Conservation (phyloP, 129 eudicot genomes). For the Gnaphalium uliginosum region DNA sequence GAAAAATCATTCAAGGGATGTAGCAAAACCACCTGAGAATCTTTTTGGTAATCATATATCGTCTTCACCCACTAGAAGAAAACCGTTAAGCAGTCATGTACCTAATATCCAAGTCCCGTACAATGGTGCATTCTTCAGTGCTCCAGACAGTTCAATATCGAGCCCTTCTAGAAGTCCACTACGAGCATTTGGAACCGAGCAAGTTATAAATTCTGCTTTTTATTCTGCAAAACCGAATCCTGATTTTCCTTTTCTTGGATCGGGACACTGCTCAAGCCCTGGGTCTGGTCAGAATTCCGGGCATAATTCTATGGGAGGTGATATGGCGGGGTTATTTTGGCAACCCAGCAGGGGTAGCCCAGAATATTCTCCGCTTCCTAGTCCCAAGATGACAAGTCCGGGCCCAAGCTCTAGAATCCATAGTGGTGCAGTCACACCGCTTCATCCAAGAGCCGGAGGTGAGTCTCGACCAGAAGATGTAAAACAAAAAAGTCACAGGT, state of each 20-base stretch:
- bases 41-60: constrained; percentile 46
- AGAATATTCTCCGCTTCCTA: constrained; percentile 92
- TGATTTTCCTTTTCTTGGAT: constrained; percentile 77
- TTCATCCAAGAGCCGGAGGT: constrained; percentile 91
- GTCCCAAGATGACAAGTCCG: constrained; percentile 92
- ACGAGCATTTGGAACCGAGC: constrained; percentile 67
- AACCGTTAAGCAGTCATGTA: constrained; percentile 63
- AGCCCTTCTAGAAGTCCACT: constrained; percentile 99
- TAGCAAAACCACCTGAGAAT: constrained; percentile 53
- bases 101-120: constrained; percentile 67
- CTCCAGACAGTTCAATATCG: constrained; percentile 93
- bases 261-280: constrained; percentile 97
- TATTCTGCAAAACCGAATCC: constrained; percentile 65
- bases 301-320: constrained; percentile 98
- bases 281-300: constrained; percentile 98
- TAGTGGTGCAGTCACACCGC: constrained; percentile 96
- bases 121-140: constrained; percentile 75
- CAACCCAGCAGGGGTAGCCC: constrained; percentile 99
- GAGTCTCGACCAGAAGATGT: constrained; percentile 80
- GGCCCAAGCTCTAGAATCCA: constrained; percentile 97
- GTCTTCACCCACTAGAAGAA: constrained; percentile 64
- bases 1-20: constrained; percentile 42
- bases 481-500: constrained; percentile 67
- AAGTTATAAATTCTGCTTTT: constrained; percentile 56
- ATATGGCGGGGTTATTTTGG: constrained; percentile 91